phyloP scores from a whole-genome alignment of 2,329 filamentous ascomycete genomes.

The Alternaria viburni region DNA sequence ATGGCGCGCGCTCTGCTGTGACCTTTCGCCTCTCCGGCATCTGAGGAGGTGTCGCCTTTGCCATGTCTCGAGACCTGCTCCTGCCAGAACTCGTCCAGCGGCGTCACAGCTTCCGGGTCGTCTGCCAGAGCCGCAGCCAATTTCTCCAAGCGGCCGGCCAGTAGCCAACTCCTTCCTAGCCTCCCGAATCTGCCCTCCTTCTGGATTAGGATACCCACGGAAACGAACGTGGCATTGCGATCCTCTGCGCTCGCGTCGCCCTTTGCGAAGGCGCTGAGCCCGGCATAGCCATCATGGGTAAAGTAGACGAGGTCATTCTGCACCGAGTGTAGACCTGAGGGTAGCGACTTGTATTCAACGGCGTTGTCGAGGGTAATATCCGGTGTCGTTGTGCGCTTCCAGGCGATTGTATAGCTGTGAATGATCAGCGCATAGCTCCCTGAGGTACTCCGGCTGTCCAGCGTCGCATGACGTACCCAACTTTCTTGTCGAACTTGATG shows the following conservation, averaged over 20 bases:
- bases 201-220: slow-evolving; percentile 87
- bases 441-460: background rate
- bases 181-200: slow-evolving; percentile 74
- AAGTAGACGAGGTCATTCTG: slow-evolving; percentile 90
- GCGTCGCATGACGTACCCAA: slow-evolving; percentile 65
- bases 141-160: slow-evolving; percentile 76
- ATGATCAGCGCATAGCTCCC: slow-evolving; percentile 11
- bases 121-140: slow-evolving; percentile 71
- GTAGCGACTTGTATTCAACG: slow-evolving; percentile 95
- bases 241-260: slow-evolving; percentile 77
- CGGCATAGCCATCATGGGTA: slow-evolving; percentile 81
- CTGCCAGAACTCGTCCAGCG: slow-evolving; percentile 83
- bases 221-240: slow-evolving; percentile 89
- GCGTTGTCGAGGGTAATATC: slow-evolving; percentile 80
- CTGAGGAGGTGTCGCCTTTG: background rate
- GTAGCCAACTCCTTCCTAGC: slow-evolving; percentile 86
- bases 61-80: slow-evolving; percentile 49
- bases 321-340: slow-evolving; percentile 90
- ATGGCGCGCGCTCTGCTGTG: slow-evolving; percentile 44
- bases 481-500: slow-evolving; percentile 90
- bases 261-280: slow-evolving; percentile 91
- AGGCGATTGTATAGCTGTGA: slow-evolving; percentile 77
- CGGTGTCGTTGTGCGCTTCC: slow-evolving; percentile 75
- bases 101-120: slow-evolving; percentile 66
- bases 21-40: slow-evolving; percentile 16